Conservation (phyloP, 2,329 filamentous ascomycete species). For the Xylaria sp. region DNA sequence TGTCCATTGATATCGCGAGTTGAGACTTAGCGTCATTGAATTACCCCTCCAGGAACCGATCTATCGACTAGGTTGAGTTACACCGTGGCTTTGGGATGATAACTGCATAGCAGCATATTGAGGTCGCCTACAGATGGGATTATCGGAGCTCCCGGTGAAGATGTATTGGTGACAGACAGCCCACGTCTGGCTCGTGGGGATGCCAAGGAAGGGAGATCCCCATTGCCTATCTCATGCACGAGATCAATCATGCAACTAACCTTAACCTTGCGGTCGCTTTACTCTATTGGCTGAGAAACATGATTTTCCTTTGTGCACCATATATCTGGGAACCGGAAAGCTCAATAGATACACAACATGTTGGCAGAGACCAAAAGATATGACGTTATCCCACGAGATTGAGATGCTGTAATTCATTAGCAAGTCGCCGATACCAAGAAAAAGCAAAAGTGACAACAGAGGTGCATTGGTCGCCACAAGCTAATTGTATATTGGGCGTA, state of each 20-base stretch:
- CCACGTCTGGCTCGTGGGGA: not conserved
- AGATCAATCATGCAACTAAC: constrained; percentile 17
- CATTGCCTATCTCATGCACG: not conserved
- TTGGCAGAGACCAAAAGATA: constrained; percentile 15
- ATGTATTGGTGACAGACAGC: constrained; percentile 14
- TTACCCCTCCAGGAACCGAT: constrained; percentile 5
- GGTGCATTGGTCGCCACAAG: constrained; percentile 3
- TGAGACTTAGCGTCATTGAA: constrained; percentile 21
- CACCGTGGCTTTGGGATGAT: not conserved
- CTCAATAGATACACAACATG: constrained; percentile 15
- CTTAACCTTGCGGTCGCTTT: not conserved
- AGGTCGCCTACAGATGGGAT: constrained; percentile 18
- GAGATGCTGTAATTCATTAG: constrained; percentile 11
- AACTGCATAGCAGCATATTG: not conserved
- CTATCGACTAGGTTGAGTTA: constrained; percentile 7
- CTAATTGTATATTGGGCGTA: not conserved
- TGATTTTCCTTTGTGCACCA: constrained; percentile 3
- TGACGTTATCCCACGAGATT: constrained; percentile 22
- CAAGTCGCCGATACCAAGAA: constrained; percentile 13
- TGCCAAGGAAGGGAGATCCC: constrained; percentile 25
- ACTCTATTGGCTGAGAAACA: constrained; percentile 20
- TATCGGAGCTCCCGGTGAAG: constrained; percentile 22
- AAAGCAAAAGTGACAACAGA: constrained; percentile 13
- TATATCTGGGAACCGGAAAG: not conserved
- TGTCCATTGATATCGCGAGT: constrained; percentile 12